A percentile compares a stretch with the other conserved stretches of the same genome.
phyloP scores from a whole-genome alignment of 352 stramenopile species.

The Phytophthora vignae region DNA sequence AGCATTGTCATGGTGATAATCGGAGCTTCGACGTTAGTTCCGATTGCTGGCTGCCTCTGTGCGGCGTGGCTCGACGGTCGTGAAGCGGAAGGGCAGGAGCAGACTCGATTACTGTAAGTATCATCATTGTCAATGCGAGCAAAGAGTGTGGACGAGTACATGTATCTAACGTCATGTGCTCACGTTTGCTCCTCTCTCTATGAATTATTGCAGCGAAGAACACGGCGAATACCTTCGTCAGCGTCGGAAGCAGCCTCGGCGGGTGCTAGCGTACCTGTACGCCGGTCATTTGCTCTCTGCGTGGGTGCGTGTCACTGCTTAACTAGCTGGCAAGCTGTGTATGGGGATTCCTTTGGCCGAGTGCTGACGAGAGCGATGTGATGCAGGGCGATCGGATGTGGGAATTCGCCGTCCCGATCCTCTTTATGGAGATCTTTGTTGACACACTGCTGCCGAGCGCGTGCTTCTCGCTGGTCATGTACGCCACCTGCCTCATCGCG shows the following conservation, averaged over 20 bases:
- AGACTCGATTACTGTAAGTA: constrained; percentile 53
- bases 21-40: constrained; percentile 56
- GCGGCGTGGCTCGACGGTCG: constrained; percentile 46
- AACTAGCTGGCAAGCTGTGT: background rate
- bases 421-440: constrained; percentile 90
- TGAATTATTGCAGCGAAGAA: constrained; percentile 18
- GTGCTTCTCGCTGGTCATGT: constrained; percentile 77
- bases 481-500: constrained; percentile 71
- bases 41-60: constrained; percentile 53
- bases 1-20: constrained; percentile 75
- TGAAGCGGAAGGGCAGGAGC: constrained; percentile 27
- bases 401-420: constrained; percentile 80
- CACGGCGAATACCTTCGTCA: constrained; percentile 4
- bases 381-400: constrained; percentile 82
- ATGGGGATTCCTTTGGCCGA: background rate
- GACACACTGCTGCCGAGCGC: constrained; percentile 82
- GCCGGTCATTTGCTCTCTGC: constrained; percentile 79
- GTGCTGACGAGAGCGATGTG: constrained; percentile 3
- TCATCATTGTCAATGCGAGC: background rate
- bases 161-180: background rate
- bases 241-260: constrained; percentile 27
- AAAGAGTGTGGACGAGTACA: background rate
- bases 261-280: constrained; percentile 76
- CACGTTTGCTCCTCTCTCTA: background rate
- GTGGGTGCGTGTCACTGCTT: constrained; percentile 55